Evolutionary conservation across 2,329 filamentous ascomycete species (phyloP).

Genomic region (Fusarium protoensiforme): DNA sequence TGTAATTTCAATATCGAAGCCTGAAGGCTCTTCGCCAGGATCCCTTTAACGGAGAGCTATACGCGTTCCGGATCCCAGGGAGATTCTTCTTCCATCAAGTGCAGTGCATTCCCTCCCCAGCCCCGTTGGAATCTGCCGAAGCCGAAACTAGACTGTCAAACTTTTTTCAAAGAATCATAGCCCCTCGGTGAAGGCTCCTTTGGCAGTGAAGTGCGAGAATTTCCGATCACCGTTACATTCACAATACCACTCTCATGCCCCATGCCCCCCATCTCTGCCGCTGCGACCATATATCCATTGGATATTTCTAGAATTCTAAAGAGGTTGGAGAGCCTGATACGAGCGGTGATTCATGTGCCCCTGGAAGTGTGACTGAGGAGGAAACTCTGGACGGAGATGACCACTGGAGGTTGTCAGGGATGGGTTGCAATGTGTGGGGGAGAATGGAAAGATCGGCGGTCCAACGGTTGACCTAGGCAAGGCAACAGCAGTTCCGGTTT

Average conservation of each 20-base stretch:
- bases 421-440: background rate
- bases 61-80: background rate
- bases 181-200: background rate
- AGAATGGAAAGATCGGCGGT: background rate
- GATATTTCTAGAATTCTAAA: background rate
- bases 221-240: background rate
- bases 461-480: background rate
- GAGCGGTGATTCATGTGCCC: background rate
- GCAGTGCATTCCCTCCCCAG: rapidly evolving
- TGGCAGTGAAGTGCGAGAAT: background rate
- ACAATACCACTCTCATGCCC: background rate
- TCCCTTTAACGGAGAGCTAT: background rate
- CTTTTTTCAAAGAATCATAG: background rate
- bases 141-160: background rate
- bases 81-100: background rate
- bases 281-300: too few species aligned
- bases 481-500: background rate
- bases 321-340: background rate
- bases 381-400: background rate
- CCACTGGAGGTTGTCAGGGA: background rate
- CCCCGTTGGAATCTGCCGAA: rapidly evolving
- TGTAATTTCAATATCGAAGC: background rate
- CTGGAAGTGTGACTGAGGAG: background rate
- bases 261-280: background rate
- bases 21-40: background rate